Base-by-base conservation (phyloP, 2,329 filamentous ascomycete genomes). In the Penicillium oxalicum region DNA sequence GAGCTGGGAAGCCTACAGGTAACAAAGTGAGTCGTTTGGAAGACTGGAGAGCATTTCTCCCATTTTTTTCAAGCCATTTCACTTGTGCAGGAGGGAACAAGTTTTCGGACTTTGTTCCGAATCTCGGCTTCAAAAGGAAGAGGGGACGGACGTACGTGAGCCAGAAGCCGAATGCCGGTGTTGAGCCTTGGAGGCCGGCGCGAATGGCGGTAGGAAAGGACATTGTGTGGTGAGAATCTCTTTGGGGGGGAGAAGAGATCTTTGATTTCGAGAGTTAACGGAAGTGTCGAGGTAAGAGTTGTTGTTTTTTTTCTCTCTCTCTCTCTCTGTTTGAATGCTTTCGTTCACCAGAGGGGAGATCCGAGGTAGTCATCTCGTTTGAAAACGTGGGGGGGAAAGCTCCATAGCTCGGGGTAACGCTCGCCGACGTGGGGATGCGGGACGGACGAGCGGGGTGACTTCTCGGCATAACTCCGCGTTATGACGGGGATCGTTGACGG, bases 131-230 rank as follows among this genome's bases (percentile, higher is more conserved):
- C 1, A 32, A 2, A 7, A 32, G 29, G 29, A 11, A 34, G 27
- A 26, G 26, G 29, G 12, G 24, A 45, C 18, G 27, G 28, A 61
- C 61, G 13, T 56, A 67, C 65, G 65, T 67, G 44, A 67, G 59
- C 65, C 65, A 67, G 57, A 67, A 67, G 26, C 65, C 65, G 34
- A 58, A 65, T 26, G 65, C 48, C 6, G 40, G 26, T 8, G 52
- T 46, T 13, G 52, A 40, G 35, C 49, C 50, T 26, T 55, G 37
- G 28, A 56, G 46, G 46, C 43, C 47, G 32, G 49, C 37, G 26
- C 48, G 46, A 29, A 56, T 54, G 18, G 52, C 45, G 9, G 54
- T 56, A 25, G 46, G 51, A 44, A 53, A 54, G 7, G 54, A 40
- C 54, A 56, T 56, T 34, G 36, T 48, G 18, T 28, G 24, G 24